Evolutionary conservation across 768 basidiomycete species (phyloP).

Genomic region (Gautieria morchelliformis): DNA sequence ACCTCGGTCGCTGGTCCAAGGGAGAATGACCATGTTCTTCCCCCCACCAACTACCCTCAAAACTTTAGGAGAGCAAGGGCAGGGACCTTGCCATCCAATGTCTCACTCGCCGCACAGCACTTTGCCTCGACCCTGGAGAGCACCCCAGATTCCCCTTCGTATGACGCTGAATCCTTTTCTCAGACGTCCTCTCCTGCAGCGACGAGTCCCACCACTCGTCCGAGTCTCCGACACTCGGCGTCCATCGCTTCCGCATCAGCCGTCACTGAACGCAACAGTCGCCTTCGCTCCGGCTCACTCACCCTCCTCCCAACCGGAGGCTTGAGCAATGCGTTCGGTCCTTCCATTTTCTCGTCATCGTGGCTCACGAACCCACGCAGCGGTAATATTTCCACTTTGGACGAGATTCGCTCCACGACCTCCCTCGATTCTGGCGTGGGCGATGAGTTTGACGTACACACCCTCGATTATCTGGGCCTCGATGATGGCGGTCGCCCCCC

Average conservation of each 20-base stretch:
- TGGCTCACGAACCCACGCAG: slow-evolving; percentile 62
- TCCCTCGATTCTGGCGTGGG: slow-evolving; percentile 55
- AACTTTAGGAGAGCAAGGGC: slow-evolving; percentile 94
- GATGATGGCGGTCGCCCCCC: slow-evolving; percentile 70
- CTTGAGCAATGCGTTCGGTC: slow-evolving; percentile 57
- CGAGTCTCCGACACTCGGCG: slow-evolving; percentile 67
- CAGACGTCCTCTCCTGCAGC: slow-evolving; percentile 29
- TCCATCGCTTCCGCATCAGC: slow-evolving; percentile 49
- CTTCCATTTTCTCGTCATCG: slow-evolving; percentile 82
- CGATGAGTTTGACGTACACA: slow-evolving; percentile 91
- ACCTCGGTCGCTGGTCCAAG: slow-evolving; percentile 34
- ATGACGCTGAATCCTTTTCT: slow-evolving; percentile 41
- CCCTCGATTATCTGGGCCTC: slow-evolving; percentile 92
- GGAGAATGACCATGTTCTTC: slow-evolving; percentile 46
- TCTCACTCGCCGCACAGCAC: slow-evolving; percentile 77
- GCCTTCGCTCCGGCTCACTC: slow-evolving; percentile 86
- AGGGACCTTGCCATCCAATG: slow-evolving; percentile 94
- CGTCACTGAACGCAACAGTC: slow-evolving; percentile 61
- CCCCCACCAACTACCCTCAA: slow-evolving; percentile 70
- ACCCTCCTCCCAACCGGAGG: slow-evolving; percentile 68
- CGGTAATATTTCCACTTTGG: slow-evolving; percentile 55
- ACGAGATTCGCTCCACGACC: slow-evolving; percentile 72
- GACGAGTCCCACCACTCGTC: slow-evolving; percentile 35
- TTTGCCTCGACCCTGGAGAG: slow-evolving; percentile 56
- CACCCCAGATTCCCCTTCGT: slow-evolving; percentile 13